Percentiles rank a stretch among this genome's conserved stretches.
Evolutionary conservation across 2,329 filamentous ascomycete species (phyloP).

Genomic region (Pyrenophora graminea): DNA sequence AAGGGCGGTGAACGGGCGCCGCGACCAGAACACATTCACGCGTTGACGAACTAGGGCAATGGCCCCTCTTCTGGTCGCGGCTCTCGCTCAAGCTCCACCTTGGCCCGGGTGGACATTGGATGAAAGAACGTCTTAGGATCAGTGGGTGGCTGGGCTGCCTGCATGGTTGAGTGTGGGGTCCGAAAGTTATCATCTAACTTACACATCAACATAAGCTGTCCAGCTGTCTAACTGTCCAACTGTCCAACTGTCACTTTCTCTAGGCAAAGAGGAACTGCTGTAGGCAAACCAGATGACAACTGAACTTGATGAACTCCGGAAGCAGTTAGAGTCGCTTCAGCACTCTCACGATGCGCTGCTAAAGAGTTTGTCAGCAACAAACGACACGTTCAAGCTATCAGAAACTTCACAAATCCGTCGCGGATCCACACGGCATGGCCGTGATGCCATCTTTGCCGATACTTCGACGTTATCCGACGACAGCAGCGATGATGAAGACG

Average conservation of each 20-base stretch:
- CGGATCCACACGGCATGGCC: slow-evolving; percentile 26
- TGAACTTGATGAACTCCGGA: slow-evolving; percentile 39
- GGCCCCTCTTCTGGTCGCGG: slow-evolving; percentile 3
- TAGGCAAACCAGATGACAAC: slow-evolving; percentile 28
- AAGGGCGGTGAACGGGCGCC: slow-evolving; percentile 28
- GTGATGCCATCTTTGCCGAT: slow-evolving; percentile 38
- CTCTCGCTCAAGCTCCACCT: slow-evolving; percentile 14
- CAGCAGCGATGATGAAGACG: slow-evolving; percentile 43
- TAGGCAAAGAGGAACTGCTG: not conserved
- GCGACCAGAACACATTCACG: slow-evolving; percentile 9
- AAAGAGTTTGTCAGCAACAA: slow-evolving; percentile 35
- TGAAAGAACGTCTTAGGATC: slow-evolving; percentile 7
- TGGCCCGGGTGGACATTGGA: slow-evolving; percentile 25
- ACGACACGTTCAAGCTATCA: slow-evolving; percentile 33
- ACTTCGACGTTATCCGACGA: slow-evolving; percentile 43
- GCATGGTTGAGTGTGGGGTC: slow-evolving; percentile 26
- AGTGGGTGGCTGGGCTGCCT: slow-evolving; percentile 24
- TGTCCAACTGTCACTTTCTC: not conserved
- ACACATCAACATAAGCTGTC: slow-evolving; percentile 8
- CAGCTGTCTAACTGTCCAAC: not conserved
- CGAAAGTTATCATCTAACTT: slow-evolving; percentile 4
- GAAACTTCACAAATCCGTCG: slow-evolving; percentile 29
- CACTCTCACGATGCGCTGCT: slow-evolving; percentile 38
- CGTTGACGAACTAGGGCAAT: slow-evolving; percentile 5
- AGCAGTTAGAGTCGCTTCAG: slow-evolving; percentile 40